Percentiles rank a stretch among this genome's conserved stretches.
phyloP scores from a whole-genome alignment of 352 stramenopile species.

The Phytophthora citrophthora region DNA sequence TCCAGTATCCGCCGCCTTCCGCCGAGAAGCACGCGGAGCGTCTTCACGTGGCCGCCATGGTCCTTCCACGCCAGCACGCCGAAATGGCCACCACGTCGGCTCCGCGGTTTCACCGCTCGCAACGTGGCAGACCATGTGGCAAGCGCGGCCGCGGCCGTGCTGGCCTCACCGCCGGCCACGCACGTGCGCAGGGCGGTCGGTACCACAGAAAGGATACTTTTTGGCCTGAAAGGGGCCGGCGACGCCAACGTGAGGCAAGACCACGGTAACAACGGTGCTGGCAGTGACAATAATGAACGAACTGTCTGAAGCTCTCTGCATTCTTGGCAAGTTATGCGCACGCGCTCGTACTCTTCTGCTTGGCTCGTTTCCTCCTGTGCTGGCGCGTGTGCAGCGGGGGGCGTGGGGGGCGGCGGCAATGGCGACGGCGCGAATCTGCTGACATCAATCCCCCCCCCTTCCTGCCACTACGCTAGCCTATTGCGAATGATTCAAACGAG shows the following conservation, averaged over 20 bases:
- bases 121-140: constrained; percentile 32
- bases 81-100: constrained; percentile 17
- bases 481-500: constrained; percentile 39
- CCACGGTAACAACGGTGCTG: not conserved
- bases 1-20: too few species aligned
- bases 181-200: constrained; percentile 8
- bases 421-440: not conserved
- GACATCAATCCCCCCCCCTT: constrained; percentile 9
- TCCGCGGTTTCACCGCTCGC: constrained; percentile 9
- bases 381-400: constrained; percentile 8
- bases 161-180: constrained; percentile 18
- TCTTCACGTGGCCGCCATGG: not conserved
- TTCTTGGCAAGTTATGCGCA: constrained; percentile 44
- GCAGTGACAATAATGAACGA: constrained; percentile 9
- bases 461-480: constrained; percentile 15
- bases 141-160: not conserved
- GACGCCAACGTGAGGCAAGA: constrained; percentile 1
- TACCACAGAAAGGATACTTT: constrained; percentile 37
- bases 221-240: constrained; percentile 1
- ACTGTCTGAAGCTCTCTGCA: constrained; percentile 37
- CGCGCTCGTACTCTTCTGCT: constrained; percentile 38
- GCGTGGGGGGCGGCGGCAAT: not conserved
- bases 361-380: constrained; percentile 25
- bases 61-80: not conserved
- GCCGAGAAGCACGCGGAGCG: not conserved